These are phyloP conservation scores for Pseudogymnoascus sp. DNA, from an alignment of 2,329 filamentous ascomycete genomes.

Conservation along the genomic window DNA sequence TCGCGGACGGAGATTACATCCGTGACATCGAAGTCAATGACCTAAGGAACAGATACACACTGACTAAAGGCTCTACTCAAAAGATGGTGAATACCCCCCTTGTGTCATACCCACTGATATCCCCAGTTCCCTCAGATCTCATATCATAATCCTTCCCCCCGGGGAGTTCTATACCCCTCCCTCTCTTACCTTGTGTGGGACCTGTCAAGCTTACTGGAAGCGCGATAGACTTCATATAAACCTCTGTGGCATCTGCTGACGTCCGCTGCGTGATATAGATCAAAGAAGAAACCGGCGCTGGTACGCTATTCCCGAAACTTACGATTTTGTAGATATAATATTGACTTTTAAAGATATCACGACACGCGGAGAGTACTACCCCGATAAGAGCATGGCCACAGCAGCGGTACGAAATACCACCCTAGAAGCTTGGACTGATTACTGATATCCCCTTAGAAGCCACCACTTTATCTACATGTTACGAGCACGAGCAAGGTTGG, in stretches of 20 bases:
- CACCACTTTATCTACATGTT: conserved; percentile 88
- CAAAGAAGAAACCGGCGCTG: conserved; percentile 98
- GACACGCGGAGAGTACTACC: conserved; percentile 90
- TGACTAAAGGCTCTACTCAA: conserved; percentile 95
- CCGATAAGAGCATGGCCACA: conserved; percentile 95
- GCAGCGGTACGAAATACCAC: conserved; percentile 59
- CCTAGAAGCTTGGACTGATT: conserved; percentile 10
- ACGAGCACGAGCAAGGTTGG: conserved; percentile 88
- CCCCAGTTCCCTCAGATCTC: conserved; percentile 27
- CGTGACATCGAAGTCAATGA: conserved; percentile 99
- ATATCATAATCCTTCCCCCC: conserved; percentile 29
- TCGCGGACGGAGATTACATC: conserved; percentile 94
- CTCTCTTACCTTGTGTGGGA: conserved; percentile 40
- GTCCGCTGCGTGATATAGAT: conserved; percentile 88
- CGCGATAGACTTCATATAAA: conserved; percentile 54
- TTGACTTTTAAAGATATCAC: conserved; percentile 87
- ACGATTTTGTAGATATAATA: conserved; percentile 35
- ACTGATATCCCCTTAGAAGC: conserved; percentile 52
- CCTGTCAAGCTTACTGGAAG: conserved; percentile 62
- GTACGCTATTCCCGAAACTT: conserved; percentile 64
- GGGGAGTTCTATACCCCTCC: conserved; percentile 10
- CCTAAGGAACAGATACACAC: conserved; percentile 87
- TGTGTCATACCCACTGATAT: conserved; percentile 59
- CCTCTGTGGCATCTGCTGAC: conserved; percentile 92
- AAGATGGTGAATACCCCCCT: conserved; percentile 95